These are phyloP conservation scores for Globisporangium nagaii DNA, from an alignment of 352 stramenopile genomes.

Conservation along the genomic window DNA sequence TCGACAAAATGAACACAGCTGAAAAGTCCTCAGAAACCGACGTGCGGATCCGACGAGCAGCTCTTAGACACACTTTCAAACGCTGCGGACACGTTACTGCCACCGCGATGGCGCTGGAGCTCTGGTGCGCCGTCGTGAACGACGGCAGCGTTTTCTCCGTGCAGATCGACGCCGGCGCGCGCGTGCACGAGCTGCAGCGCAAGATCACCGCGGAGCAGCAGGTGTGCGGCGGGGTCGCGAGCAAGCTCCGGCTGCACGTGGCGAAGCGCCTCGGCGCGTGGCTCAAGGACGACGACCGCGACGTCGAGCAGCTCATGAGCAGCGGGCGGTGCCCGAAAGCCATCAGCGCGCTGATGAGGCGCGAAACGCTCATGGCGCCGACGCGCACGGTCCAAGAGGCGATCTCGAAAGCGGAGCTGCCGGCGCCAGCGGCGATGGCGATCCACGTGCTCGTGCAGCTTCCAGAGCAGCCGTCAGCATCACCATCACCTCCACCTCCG, in stretches of 20 bases:
- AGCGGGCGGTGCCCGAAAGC: not conserved
- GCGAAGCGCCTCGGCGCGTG: constrained; percentile 1
- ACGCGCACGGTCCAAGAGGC: not conserved
- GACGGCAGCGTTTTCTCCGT: constrained; percentile 1
- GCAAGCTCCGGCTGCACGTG: constrained; percentile 3
- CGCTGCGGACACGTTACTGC: no score
- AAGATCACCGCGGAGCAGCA: not conserved
- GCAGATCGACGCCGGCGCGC: not conserved
- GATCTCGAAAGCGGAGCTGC: not conserved
- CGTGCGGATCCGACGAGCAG: no score
- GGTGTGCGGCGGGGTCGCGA: not conserved
- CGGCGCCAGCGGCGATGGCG: not conserved
- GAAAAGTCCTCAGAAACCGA: no score
- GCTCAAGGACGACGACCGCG: constrained; percentile 6
- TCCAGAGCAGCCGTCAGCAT: not conserved
- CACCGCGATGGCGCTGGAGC: not conserved
- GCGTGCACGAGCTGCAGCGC: not conserved
- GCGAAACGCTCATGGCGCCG: not conserved
- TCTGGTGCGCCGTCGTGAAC: constrained; percentile 3
- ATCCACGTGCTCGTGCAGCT: constrained; percentile 3
- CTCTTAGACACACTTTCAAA: no score
- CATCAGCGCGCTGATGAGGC: not conserved
- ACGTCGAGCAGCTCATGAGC: constrained; percentile 2
- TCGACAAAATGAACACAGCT: no score
- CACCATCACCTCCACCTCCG: not conserved